Base-by-base conservation (phyloP, 495 filamentous ascomycete species). In the Paragyromitra xinjiangensis region DNA sequence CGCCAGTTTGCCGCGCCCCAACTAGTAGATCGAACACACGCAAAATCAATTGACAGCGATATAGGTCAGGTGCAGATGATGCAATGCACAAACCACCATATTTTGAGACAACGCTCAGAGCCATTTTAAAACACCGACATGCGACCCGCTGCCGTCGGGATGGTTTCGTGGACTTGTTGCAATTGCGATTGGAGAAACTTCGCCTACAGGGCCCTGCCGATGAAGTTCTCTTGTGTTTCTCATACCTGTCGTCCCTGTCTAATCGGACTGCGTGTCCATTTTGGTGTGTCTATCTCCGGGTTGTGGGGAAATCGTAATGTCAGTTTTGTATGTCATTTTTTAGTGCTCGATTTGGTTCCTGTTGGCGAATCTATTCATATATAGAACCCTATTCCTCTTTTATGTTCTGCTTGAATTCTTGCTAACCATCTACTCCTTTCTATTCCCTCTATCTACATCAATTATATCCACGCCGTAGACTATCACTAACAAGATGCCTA, bases 11-110 rank as follows among this genome's bases (percentile, higher is more conserved):
- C 45, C 22, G 12, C 24, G 19, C 2, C 16, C 16, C 50, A 50
- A 64, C 48, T 76, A 39, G 66, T 64, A 24, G 59, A 76, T 76
- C 73, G 73, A 58, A 24, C 45, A 55, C 48, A 58, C 48, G 67
- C 73, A 64, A 76, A 76, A 76, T 51, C 19, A 58, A 48, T 73
- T 56, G 68, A 64, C 68, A 45, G 69, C 73, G 73, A 76, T 76
- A 45, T 48, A 56, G 40, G 59, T 71, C 68, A 76, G 68, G 73
- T 72, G 73, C 73, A 76, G 69, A 62, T 62, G 61, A 64, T 73
- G 66, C 58, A 70, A 75, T 76, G 73, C 58, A 76, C 26, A 34
- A 29, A 50, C 26, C 39, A n/a, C 39, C 40, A 24, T 19, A 71
- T 55, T 59, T 64, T 34, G 19, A 76, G 65, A 62, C 65, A 70